Conservation (phyloP, 129 eudicot genomes). For the Saposhnikovia divaricata region DNA sequence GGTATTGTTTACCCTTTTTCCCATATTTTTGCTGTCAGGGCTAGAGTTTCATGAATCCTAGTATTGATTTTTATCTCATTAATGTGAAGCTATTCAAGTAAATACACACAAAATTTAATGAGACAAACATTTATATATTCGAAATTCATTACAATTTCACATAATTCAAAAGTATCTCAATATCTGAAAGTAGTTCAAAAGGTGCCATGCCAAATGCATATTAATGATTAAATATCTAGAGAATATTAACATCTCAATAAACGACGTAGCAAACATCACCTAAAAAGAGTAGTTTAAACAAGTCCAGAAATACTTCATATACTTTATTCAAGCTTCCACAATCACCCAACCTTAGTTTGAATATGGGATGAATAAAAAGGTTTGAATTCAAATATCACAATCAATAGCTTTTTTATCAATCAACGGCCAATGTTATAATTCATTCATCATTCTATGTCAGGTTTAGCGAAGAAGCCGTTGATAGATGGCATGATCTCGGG, state of each 20-base stretch:
- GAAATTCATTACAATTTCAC: background rate
- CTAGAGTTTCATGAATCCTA: background rate
- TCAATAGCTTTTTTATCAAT: background rate
- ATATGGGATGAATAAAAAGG: background rate
- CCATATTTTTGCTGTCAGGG: background rate
- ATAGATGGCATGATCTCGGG: slow-evolving; percentile 82
- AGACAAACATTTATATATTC: background rate
- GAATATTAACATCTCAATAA: background rate
- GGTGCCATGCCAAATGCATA: background rate
- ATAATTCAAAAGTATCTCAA: background rate
- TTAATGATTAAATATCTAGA: background rate
- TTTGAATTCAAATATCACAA: slow-evolving; percentile 9
- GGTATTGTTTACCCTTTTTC: background rate
- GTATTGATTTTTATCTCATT: background rate
- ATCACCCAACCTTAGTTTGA: slow-evolving; percentile 8
- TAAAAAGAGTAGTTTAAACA: background rate
- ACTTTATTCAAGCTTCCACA: slow-evolving; percentile 14
- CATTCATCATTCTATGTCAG: slow-evolving; percentile 19
- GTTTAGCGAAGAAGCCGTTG: slow-evolving; percentile 79
- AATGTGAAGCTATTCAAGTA: background rate
- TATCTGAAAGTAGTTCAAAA: background rate
- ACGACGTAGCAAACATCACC: background rate
- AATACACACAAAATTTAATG: background rate
- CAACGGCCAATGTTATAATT: background rate
- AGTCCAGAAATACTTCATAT: background rate